phyloP scores from a whole-genome alignment of 1,139 yeast species.

The Spathaspora sp. region DNA sequence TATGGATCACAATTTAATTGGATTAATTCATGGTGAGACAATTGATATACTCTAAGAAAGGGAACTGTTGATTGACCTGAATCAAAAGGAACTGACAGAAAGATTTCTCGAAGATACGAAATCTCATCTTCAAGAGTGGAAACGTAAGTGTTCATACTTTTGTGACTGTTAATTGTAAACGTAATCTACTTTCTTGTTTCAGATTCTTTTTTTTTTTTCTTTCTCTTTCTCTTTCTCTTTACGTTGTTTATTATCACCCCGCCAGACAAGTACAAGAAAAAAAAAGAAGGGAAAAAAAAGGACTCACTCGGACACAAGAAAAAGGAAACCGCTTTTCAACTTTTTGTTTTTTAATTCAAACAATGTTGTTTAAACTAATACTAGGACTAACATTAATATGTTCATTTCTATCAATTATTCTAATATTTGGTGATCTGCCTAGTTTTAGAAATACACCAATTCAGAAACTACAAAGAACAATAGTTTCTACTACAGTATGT shows the following conservation, averaged over 20 bases:
- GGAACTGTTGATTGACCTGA: constrained; percentile 16
- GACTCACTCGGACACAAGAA: too few species aligned
- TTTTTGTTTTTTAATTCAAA: too few species aligned
- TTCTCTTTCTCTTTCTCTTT: not conserved
- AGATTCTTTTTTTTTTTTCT: not conserved
- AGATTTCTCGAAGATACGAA: constrained; percentile 26
- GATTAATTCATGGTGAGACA: constrained; percentile 28
- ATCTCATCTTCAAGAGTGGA: constrained; percentile 27
- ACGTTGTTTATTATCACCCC: too few species aligned
- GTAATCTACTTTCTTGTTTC: not conserved
- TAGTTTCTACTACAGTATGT: constrained; percentile 9
- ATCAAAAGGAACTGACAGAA: constrained; percentile 37
- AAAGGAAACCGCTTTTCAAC: not conserved
- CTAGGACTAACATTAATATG: constrained; percentile 9
- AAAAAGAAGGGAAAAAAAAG: too few species aligned
- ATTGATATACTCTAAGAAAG: constrained; percentile 34
- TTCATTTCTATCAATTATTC: constrained; percentile 16
- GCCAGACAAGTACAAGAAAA: too few species aligned
- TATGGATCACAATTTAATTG: constrained; percentile 20
- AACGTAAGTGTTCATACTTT: not conserved
- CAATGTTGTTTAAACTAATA: constrained; percentile 12
- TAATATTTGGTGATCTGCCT: constrained; percentile 58
- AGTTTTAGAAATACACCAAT: constrained; percentile 38
- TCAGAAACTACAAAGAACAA: constrained; percentile 18
- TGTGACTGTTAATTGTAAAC: not conserved